These are phyloP conservation scores for Yamadazyma conglobata DNA, from an alignment of 1,139 yeast species.

Conservation along the genomic window DNA sequence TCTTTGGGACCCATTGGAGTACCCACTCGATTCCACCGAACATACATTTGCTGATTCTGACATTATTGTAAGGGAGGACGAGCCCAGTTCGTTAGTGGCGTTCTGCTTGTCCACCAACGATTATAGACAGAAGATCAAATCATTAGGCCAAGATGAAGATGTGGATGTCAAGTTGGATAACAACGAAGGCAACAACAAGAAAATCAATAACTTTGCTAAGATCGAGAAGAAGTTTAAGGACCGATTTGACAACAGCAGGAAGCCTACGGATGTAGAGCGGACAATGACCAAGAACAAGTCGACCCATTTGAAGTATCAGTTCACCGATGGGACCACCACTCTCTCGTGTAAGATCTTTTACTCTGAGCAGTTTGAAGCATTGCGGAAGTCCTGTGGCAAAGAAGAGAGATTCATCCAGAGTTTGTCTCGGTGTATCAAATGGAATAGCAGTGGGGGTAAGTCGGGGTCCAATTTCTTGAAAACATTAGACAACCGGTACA, in stretches of 20 bases:
- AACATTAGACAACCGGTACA: constrained; percentile 84
- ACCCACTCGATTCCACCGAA: constrained; percentile 76
- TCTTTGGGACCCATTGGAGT: constrained; percentile 88
- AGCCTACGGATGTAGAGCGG: constrained; percentile 47
- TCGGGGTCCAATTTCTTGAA: constrained; percentile 93
- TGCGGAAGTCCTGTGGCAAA: constrained; percentile 78
- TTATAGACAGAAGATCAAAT: constrained; percentile 62
- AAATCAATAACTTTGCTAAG: constrained; percentile 36
- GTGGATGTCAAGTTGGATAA: constrained; percentile 12
- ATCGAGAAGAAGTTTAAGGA: constrained; percentile 46
- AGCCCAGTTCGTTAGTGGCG: constrained; percentile 92
- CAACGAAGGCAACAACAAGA: constrained; percentile 28
- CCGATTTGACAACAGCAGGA: constrained; percentile 18
- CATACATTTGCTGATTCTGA: constrained; percentile 93
- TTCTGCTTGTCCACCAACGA: constrained; percentile 86
- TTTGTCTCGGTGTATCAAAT: constrained; percentile 85
- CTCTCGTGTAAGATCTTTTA: constrained; percentile 91
- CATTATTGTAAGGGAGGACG: constrained; percentile 93
- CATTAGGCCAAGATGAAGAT: constrained; percentile 30
- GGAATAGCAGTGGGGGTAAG: constrained; percentile 97
- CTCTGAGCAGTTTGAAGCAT: constrained; percentile 95
- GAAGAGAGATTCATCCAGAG: constrained; percentile 80
- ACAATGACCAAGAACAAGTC: constrained; percentile 80
- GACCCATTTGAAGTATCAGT: constrained; percentile 86
- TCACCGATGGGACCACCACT: constrained; percentile 84